These are phyloP conservation scores for Celoporthe dispersa DNA, from an alignment of 2,329 filamentous ascomycete species.

Conservation along the genomic window DNA sequence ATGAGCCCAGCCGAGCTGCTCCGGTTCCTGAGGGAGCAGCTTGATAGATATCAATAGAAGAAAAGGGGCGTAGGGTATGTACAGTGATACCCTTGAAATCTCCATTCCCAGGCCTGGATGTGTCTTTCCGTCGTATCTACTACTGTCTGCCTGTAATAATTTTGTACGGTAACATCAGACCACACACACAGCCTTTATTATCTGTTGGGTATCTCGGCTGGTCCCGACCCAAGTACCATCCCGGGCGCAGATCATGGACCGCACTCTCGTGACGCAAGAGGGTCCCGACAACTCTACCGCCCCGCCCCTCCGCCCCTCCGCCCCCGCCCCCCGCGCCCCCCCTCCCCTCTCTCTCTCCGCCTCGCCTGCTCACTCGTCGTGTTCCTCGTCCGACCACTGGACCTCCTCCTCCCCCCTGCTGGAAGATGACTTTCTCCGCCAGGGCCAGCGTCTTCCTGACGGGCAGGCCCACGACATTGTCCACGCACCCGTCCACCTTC, in stretches of 20 bases:
- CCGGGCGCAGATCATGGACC: background rate
- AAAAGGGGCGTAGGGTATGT: constrained; percentile 19
- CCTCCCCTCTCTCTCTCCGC: background rate
- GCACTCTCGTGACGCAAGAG: background rate
- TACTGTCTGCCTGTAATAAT: background rate
- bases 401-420: constrained; percentile 69
- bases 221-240: background rate
- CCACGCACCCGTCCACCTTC: constrained; percentile 83
- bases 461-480: constrained; percentile 93
- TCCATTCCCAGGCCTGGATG: background rate
- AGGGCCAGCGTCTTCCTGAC: constrained; percentile 76
- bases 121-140: background rate
- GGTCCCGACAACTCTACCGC: background rate
- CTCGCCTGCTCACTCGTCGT: constrained; percentile 1
- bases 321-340: too few relatives aligned
- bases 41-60: constrained; percentile 52
- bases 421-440: constrained; percentile 86
- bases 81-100: constrained; percentile 4
- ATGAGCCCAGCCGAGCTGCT: constrained; percentile 52
- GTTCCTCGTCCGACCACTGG: constrained; percentile 45
- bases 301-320: background rate
- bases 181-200: background rate
- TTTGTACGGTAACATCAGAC: background rate
- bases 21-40: constrained; percentile 49
- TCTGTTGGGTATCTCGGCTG: background rate